phyloP scores from a whole-genome alignment of 106 monocot species.

The Hemerocallis citrina region DNA sequence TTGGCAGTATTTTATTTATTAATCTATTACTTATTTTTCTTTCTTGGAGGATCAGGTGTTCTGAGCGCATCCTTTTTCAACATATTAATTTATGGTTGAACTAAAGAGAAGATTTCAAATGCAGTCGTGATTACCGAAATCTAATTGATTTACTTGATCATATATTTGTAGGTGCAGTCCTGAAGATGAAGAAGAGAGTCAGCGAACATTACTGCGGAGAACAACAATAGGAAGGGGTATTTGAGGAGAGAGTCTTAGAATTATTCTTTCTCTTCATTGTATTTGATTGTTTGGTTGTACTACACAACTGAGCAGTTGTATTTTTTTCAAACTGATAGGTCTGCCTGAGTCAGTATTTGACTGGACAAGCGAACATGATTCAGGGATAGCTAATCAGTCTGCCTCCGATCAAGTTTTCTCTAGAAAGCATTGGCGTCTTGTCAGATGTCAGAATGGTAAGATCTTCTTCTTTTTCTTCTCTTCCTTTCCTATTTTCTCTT shows the following conservation, averaged over 20 bases:
- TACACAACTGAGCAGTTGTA: neutral
- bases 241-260: no score
- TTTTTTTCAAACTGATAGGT: constrained; percentile 31
- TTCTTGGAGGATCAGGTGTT: neutral
- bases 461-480: no score
- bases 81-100: neutral
- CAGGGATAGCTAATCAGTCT: constrained; percentile 38
- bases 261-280: no score
- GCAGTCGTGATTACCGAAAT: neutral
- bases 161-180: constrained; percentile 44
- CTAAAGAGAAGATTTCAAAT: neutral
- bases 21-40: neutral
- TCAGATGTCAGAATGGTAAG: constrained; percentile 95
- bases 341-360: constrained; percentile 89
- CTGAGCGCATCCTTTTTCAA: constrained; percentile 1
- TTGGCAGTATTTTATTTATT: neutral
- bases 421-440: constrained; percentile 89
- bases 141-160: constrained; percentile 3
- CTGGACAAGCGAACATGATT: constrained; percentile 70
- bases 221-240: constrained; percentile 89
- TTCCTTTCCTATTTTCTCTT: no score
- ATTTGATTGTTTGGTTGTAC: no score
- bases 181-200: constrained; percentile 69
- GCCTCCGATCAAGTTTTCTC: constrained; percentile 57
- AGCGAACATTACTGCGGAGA: constrained; percentile 43